Evolutionary conservation across 2,329 filamentous ascomycete species (phyloP).

Genomic region (Zalaria obscura): DNA sequence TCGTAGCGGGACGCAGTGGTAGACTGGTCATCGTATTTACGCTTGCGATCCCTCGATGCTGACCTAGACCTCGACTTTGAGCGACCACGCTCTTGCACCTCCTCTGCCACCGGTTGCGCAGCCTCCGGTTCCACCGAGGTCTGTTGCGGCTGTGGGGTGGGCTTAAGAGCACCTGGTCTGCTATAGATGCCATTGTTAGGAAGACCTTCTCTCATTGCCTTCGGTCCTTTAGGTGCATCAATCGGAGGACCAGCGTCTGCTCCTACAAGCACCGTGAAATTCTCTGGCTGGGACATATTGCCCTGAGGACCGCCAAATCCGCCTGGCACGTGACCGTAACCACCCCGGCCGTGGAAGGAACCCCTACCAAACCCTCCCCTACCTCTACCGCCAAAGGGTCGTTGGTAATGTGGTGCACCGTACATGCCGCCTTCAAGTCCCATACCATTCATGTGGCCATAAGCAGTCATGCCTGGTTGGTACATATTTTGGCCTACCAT

Average conservation of each 20-base stretch:
- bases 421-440: background rate
- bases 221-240: constrained; percentile 74
- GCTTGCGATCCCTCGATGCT: constrained; percentile 31
- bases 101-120: no score
- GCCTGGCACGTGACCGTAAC: constrained; percentile 28
- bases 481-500: constrained; percentile 2
- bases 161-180: constrained; percentile 27
- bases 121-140: background rate
- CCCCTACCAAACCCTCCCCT: constrained; percentile 16
- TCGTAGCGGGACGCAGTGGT: constrained; percentile 18
- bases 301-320: constrained; percentile 14
- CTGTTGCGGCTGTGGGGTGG: background rate
- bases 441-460: constrained; percentile 1
- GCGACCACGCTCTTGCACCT: constrained; percentile 1
- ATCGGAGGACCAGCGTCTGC: constrained; percentile 14
- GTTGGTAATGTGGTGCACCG: constrained; percentile 1
- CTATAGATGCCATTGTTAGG: constrained; percentile 68
- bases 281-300: constrained; percentile 2
- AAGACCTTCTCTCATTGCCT: constrained; percentile 82
- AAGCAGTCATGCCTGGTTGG: constrained; percentile 1
- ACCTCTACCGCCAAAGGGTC: constrained; percentile 1
- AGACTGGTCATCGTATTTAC: constrained; percentile 34
- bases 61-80: constrained; percentile 17
- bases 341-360: constrained; percentile 33
- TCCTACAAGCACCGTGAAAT: constrained; percentile 5